Evolutionary conservation across 2,329 filamentous ascomycete species (phyloP), one percentile per base, ranked within the genome.

Genomic region (Alternaria gansuensis): DNA sequence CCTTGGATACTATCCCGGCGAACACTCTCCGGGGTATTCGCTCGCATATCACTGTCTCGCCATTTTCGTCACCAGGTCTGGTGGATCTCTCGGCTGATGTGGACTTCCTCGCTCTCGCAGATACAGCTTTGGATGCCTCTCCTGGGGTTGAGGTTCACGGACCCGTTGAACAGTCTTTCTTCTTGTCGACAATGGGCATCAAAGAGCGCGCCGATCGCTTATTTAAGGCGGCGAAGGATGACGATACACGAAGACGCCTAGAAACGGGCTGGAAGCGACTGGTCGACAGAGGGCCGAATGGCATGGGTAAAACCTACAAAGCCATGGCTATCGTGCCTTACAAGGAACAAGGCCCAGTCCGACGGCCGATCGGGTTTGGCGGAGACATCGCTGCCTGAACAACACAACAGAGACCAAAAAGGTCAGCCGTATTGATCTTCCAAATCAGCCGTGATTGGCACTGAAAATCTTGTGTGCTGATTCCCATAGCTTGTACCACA

Each of bases 271-370:
- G 92, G 87, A 89, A 87, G 79, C 83, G 95, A 61, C 80, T 99
- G 51, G 87, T 97, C n/a, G 93, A 97, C 76, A 83, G 87, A 40
- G 89, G 91, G 0, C 90, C 88, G 1, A 88, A 87, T 51, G 94
- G 93, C 0, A 99, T 99, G 95, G 95, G 95, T 0, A 93, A 89
- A 80, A 82, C 97, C 23, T 99, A 99, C 77, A 97, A 98, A 80
- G 93, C 88, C 24, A 84, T 99, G 84, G 91, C 93, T 11, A 92
- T 99, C 69, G 75, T 98, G 70, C 95, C 95, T 0, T 77, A 79
- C 63, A 68, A 65, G 43, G 72, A 77, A 77, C 91, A 90, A 64
- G 85, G 83, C 34, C 89, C 90, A 2, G 84, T 82, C 60, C 87
- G 93, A 69, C 84, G 89, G 59, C 94, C 94, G 2, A 93, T 97